phyloP scores from a whole-genome alignment of 768 basidiomycete species.

The Lentinula detonsa region DNA sequence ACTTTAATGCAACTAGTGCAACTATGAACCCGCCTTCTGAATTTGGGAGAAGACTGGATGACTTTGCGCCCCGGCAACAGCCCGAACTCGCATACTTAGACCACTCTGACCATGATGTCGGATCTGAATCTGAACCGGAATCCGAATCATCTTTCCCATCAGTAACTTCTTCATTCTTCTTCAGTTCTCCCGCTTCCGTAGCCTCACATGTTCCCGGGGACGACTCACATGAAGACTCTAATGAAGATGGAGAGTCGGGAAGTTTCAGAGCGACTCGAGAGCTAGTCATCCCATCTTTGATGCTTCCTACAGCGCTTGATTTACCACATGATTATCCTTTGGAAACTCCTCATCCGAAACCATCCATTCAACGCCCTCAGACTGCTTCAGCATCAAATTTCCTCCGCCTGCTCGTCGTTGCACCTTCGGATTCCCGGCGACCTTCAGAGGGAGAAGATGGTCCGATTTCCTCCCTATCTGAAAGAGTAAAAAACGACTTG shows the following conservation, averaged over 20 bases:
- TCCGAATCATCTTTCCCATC: constrained; percentile 7
- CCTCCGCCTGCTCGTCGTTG: neutral
- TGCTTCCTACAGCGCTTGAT: neutral
- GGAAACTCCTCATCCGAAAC: neutral
- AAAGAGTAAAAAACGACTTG: neutral
- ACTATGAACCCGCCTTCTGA: neutral
- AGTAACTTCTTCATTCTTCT: constrained; percentile 6
- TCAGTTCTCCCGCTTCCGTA: constrained; percentile 5
- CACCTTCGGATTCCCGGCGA: neutral
- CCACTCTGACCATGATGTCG: neutral
- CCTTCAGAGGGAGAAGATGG: neutral
- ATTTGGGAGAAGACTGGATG: neutral
- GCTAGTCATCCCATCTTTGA: neutral
- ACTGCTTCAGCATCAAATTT: neutral
- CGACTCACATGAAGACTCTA: neutral
- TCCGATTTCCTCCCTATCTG: neutral
- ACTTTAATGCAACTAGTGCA: neutral
- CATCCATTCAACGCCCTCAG: neutral
- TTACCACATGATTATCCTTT: neutral
- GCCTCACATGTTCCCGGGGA: neutral
- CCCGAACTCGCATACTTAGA: neutral
- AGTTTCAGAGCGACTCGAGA: neutral
- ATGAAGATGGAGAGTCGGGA: neutral
- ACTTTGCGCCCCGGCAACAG: neutral
- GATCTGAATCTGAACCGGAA: neutral